Evolutionary conservation across 108 stramenopile species (phyloP), one percentile per base, ranked within the genome.

Genomic region (Nitzschia palea): DNA sequence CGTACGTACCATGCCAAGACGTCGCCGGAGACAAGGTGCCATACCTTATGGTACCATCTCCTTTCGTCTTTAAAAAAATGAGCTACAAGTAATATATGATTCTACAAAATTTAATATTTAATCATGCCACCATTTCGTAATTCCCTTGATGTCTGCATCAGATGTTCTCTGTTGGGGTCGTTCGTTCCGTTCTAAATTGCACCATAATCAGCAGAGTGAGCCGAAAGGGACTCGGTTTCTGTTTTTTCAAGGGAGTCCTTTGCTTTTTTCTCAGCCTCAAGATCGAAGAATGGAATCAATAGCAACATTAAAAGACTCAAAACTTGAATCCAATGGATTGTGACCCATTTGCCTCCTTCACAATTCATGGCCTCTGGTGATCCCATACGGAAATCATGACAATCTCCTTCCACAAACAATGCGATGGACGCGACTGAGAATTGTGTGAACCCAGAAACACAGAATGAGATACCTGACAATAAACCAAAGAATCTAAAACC

Each of bases 401-500:
- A 71, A 30, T 53, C 55, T 54, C 70, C 70, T 30, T 55, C 70
- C 0, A 65, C 62, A 8, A 53, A 8, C 9, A 43, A 45, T 4
- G 62, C 70, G n/a, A 71, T 22, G 10, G 62, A 62, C 12, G 62
- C 70, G 0, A 71, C 62, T n/a, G 26, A n/a, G 45, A 76, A 55
- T 32, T 76, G 74, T 0, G 69, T 58, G 18, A 76, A 23, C 17
- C 83, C 83, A 37, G 74, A 73, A 1, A 80, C 22, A 28, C 70
- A 44, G 36, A 80, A 84, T 18, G 68, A 54, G 1, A 84, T 65
- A 29, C 84, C 84, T 1, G 74, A 76, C 56, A 85, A 44, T n/a
- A 85, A 61, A 32, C 84, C 84, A 44, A 81, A 79, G 53, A 76
- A 81, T 6, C 70, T 58, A 42, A 85, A 81, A 8, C 84, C 84